phyloP scores from a whole-genome alignment of 2,329 filamentous ascomycete genomes.

The Macrophomina phaseolina region DNA sequence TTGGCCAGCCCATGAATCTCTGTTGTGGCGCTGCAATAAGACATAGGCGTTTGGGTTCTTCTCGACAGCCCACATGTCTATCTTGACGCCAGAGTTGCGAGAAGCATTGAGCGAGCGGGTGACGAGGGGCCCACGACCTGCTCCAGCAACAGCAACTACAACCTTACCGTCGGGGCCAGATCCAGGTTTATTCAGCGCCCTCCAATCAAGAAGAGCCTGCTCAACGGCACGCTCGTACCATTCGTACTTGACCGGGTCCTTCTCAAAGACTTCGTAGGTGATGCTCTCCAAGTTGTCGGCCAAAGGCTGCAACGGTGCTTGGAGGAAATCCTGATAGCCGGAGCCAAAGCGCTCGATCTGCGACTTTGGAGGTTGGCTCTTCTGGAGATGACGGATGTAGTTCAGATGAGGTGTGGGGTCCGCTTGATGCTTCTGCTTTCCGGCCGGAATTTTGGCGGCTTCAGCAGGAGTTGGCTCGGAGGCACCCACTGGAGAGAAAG shows the following conservation, averaged over 20 bases:
- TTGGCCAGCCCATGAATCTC: slow-evolving; percentile 73
- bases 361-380: slow-evolving; percentile 72
- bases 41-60: slow-evolving; percentile 99
- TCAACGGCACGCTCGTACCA: slow-evolving; percentile 89
- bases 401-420: slow-evolving; percentile 71
- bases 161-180: slow-evolving; percentile 74
- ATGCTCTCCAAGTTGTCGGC: slow-evolving; percentile 96
- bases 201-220: slow-evolving; percentile 82
- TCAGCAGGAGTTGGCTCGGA: slow-evolving; percentile 71
- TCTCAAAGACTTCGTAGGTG: slow-evolving; percentile 98
- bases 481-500: slow-evolving; percentile 38
- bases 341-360: slow-evolving; percentile 70
- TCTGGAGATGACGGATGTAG: slow-evolving; percentile 85
- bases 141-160: slow-evolving; percentile 89
- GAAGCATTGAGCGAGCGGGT: slow-evolving; percentile 85
- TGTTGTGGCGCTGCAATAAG: slow-evolving; percentile 85
- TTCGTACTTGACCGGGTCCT: slow-evolving; percentile 96
- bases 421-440: slow-evolving; percentile 54
- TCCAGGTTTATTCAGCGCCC: slow-evolving; percentile 71
- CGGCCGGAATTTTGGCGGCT: slow-evolving; percentile 54
- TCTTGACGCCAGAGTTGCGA: slow-evolving; percentile 72
- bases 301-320: slow-evolving; percentile 90
- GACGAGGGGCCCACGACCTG: slow-evolving; percentile 89
- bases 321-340: slow-evolving; percentile 90
- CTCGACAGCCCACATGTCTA: slow-evolving; percentile 91